Conservation (phyloP, 129 eudicot genomes). For the Smallanthus sonchifolius region DNA sequence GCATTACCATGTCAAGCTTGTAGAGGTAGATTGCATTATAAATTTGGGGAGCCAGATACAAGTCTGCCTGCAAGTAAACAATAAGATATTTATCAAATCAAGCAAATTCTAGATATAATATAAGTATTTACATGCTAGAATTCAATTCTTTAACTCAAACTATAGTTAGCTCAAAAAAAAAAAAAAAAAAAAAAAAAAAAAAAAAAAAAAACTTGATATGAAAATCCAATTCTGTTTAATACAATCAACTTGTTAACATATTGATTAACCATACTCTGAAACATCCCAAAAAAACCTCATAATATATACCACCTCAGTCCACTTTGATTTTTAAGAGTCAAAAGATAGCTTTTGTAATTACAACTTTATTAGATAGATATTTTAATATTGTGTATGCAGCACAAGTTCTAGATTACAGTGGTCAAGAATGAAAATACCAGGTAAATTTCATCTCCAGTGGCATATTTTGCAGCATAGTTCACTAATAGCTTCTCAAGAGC, state of each 20-base stretch:
- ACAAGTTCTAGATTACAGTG: background rate
- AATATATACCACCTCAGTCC: background rate
- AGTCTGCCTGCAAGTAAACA: constrained; percentile 61
- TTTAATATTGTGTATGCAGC: background rate
- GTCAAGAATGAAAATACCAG: constrained; percentile 49
- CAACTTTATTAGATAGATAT: background rate
- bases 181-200: background rate
- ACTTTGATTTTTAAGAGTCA: background rate
- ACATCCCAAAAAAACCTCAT: background rate
- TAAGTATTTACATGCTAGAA: background rate
- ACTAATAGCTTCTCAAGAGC: constrained; percentile 74
- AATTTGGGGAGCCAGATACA: constrained; percentile 81
- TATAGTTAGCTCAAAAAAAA: background rate
- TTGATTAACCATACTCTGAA: background rate
- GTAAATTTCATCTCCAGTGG: constrained; percentile 75
- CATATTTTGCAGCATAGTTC: constrained; percentile 73
- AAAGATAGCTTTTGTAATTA: background rate
- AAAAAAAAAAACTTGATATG: background rate
- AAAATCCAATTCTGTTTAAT: background rate
- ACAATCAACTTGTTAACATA: background rate
- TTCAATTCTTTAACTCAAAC: background rate
- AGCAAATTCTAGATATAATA: background rate
- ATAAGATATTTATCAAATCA: background rate
- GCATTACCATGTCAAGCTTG: constrained; percentile 61
- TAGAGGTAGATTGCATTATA: constrained; percentile 57